Percentiles rank a stretch among this genome's conserved stretches.
Evolutionary conservation across 2,329 filamentous ascomycete genomes (phyloP).

Genomic region (Alternaria alternata): DNA sequence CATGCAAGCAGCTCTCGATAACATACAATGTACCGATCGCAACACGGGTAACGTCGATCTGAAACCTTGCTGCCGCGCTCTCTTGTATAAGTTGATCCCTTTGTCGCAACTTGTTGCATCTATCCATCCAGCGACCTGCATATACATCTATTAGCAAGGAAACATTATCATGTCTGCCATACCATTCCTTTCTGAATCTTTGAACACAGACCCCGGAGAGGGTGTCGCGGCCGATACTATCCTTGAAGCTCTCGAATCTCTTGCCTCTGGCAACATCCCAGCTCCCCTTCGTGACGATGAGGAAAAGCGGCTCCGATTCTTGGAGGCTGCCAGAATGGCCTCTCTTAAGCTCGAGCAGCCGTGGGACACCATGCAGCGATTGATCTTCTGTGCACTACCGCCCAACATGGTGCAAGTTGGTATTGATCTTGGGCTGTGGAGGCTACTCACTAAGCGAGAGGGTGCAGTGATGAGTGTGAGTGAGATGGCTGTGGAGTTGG

Average conservation of each 20-base stretch:
- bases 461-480: slow-evolving; percentile 4
- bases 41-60: neutral
- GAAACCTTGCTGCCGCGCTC: neutral
- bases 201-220: neutral
- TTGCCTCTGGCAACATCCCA: slow-evolving; percentile 5
- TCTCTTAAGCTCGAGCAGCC: slow-evolving; percentile 11
- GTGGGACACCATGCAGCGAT: slow-evolving; percentile 12
- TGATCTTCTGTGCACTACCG: slow-evolving; percentile 9
- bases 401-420: slow-evolving; percentile 12
- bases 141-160: neutral
- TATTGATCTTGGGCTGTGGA: slow-evolving; percentile 12
- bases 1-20: neutral
- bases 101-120: neutral
- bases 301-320: slow-evolving; percentile 8
- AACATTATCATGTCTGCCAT: neutral
- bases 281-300: slow-evolving; percentile 4
- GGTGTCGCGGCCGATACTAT: neutral
- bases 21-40: neutral
- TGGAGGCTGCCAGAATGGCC: slow-evolving; percentile 11
- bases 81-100: neutral
- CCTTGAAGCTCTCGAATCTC: slow-evolving; percentile 8
- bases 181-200: neutral
- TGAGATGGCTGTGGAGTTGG: slow-evolving; percentile 6
- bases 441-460: neutral
- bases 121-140: neutral